Conservation (phyloP, 2,329 filamentous ascomycete genomes). For the Hawksworthiomyces lignivorus region DNA sequence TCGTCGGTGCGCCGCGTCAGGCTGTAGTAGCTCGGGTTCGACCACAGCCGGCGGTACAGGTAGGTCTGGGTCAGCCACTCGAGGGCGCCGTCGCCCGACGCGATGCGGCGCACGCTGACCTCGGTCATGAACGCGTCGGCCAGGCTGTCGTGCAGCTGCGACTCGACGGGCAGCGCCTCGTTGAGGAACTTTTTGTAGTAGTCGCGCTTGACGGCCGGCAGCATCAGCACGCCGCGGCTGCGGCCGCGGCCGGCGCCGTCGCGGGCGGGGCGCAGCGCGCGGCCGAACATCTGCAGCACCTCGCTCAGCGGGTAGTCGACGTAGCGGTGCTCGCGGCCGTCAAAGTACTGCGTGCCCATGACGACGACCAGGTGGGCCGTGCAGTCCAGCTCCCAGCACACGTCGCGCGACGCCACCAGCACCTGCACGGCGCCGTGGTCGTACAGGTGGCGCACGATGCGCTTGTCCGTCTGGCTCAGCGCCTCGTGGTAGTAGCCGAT, state of each 20-base stretch:
- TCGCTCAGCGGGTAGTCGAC: conserved; percentile 93
- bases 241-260: conserved; percentile 76
- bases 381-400: conserved; percentile 90
- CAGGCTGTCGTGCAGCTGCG: conserved; percentile 81
- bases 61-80: conserved; percentile 99
- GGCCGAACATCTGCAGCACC: conserved; percentile 96
- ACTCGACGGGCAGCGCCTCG: conserved; percentile 92
- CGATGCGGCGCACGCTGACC: conserved; percentile 91
- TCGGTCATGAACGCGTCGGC: conserved; percentile 96
- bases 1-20: conserved; percentile 84
- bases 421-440: conserved; percentile 84
- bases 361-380: conserved; percentile 87
- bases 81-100: conserved; percentile 91
- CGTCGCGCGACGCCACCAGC: conserved; percentile 68
- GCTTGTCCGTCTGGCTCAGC: conserved; percentile 78
- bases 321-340: conserved; percentile 93
- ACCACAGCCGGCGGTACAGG: conserved; percentile 89
- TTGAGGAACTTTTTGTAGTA: conserved; percentile 99
- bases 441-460: conserved; percentile 89
- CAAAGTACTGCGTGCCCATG: conserved; percentile 97
- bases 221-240: conserved; percentile 90
- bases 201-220: conserved; percentile 86
- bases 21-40: conserved; percentile 95
- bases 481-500: conserved; percentile 98
- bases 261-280: conserved; percentile 69